Evolutionary conservation across 2,329 filamentous ascomycete species (phyloP), one percentile per base, ranked within the genome.

Genomic region (Hymenotorrendiella dingleyae): DNA sequence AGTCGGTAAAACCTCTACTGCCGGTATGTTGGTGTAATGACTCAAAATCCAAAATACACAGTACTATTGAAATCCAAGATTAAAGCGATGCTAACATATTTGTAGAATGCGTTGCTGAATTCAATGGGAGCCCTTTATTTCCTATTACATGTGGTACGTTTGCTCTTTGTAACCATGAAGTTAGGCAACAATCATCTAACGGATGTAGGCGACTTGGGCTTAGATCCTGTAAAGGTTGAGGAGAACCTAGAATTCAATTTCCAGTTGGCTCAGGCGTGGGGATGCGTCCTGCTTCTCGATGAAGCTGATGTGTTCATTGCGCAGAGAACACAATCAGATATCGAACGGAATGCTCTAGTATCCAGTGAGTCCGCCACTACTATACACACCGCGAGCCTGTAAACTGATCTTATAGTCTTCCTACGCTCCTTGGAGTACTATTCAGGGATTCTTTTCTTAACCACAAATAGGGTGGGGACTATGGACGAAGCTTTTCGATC

Each of bases 191-290:
- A n/a, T n/a, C n/a, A n/a, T n/a, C n/a, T n/a, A n/a, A n/a, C n/a
- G 16, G 11, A 4, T 33, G 14, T 33, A 33, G 29, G 29, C 9
- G 84, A 89, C 57, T 70, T 90, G 0, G 84, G 85, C 21, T 64
- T 78, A 2, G 74, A 81, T 38, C 74, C 80, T 0, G 69, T 72
- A 45, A 73, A 74, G n/a, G 71, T 90, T 0, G 85, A 90, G 58
- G 64, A 65, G 5, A 79, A 82, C 52, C 70, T 90, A 16, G 74
- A 76, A 52, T 74, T 76, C 48, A 82, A 84, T 42, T 72, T 90
- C 48, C 80, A 84, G 56, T 80, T 89, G 46, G 83, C 84, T 1
- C 79, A 85, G 50, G 71, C 71, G 0, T 86, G 83, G 83, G 79
- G 80, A 35, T 82, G 81, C 0, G 76, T 87, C 2, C 67, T 87